A percentile compares a stretch with the other conserved stretches of the same genome.
These are phyloP conservation scores for Kodamaea nitidulidarum DNA, from an alignment of 805 yeast species.

Conservation along the genomic window DNA sequence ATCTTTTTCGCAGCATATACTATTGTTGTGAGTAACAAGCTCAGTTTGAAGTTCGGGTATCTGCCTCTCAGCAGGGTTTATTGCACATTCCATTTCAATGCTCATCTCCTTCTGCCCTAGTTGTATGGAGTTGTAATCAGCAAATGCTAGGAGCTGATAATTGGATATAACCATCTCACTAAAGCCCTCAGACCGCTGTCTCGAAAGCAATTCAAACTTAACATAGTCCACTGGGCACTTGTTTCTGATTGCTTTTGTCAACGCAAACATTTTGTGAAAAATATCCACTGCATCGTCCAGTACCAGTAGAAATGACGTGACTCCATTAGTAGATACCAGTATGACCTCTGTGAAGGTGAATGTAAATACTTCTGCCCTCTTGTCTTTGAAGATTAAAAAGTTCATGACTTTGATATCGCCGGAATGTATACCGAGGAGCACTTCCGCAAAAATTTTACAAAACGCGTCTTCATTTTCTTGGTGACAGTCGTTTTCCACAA, in stretches of 20 bases:
- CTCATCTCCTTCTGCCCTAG: too few species aligned
- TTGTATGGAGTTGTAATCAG: too few species aligned
- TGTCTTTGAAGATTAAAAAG: not conserved
- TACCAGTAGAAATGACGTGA: not conserved
- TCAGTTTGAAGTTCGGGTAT: not conserved
- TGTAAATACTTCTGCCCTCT: not conserved
- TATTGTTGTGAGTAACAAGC: too few species aligned
- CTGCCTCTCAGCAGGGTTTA: not conserved
- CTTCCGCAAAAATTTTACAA: not conserved
- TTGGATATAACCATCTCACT: too few species aligned
- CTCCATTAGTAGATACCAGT: not conserved
- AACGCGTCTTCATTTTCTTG: not conserved
- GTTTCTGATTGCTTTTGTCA: not conserved
- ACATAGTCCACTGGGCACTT: not conserved
- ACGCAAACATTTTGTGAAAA: not conserved
- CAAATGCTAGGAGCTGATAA: too few species aligned
- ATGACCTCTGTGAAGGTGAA: not conserved
- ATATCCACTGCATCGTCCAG: not conserved
- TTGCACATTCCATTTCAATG: too few species aligned
- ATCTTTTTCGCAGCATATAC: too few species aligned
- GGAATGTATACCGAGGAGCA: not conserved
- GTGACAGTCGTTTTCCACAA: not conserved
- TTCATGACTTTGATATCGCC: not conserved
- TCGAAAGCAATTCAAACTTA: not conserved
- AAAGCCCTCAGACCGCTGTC: not conserved